These are phyloP conservation scores for Boletus huronensis DNA, from an alignment of 768 basidiomycete genomes.

Conservation along the genomic window DNA sequence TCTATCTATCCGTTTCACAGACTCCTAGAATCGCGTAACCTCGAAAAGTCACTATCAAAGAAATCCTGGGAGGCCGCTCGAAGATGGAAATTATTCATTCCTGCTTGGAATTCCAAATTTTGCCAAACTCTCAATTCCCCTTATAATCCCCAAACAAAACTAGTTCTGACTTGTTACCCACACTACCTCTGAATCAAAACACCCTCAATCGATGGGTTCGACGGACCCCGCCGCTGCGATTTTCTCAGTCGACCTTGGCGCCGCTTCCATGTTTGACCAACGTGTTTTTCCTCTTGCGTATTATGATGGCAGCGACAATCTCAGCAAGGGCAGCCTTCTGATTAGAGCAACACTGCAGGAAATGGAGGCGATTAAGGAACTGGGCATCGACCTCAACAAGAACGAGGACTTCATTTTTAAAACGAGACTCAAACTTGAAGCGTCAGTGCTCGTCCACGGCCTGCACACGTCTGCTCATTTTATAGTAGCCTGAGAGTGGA, in stretches of 20 bases:
- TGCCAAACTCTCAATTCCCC: too few species aligned
- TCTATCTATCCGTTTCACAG: neutral
- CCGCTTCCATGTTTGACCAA: neutral
- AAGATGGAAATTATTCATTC: neutral
- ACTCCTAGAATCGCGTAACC: neutral
- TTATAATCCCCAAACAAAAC: neutral
- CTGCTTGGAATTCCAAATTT: neutral
- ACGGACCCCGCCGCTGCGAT: neutral
- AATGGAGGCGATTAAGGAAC: neutral
- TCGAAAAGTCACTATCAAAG: neutral
- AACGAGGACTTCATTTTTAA: neutral
- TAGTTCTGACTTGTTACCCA: neutral
- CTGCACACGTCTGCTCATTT: neutral
- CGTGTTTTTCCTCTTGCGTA: slow-evolving; percentile 5
- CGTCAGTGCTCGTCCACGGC: neutral
- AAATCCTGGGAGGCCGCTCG: neutral
- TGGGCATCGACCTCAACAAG: slow-evolving; percentile 1
- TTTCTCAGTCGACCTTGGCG: neutral
- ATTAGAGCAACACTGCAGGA: slow-evolving; percentile 6
- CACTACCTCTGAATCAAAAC: neutral
- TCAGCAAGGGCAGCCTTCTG: slow-evolving; percentile 1
- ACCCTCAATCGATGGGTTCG: neutral
- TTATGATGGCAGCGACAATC: neutral
- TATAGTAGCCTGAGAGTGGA: neutral
- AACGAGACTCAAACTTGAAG: neutral